Percentiles rank a stretch among this genome's conserved stretches.
phyloP scores from a whole-genome alignment of 345 rosid species.

The Brassica cretica region DNA sequence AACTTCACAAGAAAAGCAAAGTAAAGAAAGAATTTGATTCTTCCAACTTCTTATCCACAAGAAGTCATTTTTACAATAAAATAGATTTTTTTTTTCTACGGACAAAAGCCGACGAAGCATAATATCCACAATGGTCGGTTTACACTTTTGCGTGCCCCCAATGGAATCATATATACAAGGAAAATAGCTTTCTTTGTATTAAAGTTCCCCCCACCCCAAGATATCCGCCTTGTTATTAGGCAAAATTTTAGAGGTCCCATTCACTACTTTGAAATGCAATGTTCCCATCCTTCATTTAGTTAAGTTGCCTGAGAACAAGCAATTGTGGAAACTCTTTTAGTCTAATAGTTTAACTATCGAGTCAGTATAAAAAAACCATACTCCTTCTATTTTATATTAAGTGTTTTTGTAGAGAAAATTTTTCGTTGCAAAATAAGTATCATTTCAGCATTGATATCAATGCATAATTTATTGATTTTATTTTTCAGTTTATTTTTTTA shows the following conservation, averaged over 20 bases:
- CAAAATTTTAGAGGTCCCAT: not conserved
- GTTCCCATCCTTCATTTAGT: not conserved
- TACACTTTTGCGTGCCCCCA: constrained; percentile 22
- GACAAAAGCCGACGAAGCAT: not conserved
- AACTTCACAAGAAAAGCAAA: constrained; percentile 30
- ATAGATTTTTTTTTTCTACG: not conserved
- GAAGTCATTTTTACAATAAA: constrained; percentile 21
- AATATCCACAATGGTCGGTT: constrained; percentile 27
- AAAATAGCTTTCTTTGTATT: not conserved
- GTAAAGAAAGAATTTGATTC: constrained; percentile 34
- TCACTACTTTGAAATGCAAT: not conserved
- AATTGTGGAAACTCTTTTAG: no score
- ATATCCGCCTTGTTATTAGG: constrained; percentile 8
- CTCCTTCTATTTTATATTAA: no score
- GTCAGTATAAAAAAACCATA: not conserved
- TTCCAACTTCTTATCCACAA: constrained; percentile 26
- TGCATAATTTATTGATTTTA: no score
- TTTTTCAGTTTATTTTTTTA: no score
- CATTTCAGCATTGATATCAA: no score
- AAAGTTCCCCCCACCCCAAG: not conserved
- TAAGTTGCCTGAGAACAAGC: not conserved
- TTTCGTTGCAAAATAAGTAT: no score
- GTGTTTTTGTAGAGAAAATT: no score
- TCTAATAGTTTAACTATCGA: not conserved
- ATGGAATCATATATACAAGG: not conserved